Conservation (phyloP, 208 protist genomes). For the Leishmania guyanensis region DNA sequence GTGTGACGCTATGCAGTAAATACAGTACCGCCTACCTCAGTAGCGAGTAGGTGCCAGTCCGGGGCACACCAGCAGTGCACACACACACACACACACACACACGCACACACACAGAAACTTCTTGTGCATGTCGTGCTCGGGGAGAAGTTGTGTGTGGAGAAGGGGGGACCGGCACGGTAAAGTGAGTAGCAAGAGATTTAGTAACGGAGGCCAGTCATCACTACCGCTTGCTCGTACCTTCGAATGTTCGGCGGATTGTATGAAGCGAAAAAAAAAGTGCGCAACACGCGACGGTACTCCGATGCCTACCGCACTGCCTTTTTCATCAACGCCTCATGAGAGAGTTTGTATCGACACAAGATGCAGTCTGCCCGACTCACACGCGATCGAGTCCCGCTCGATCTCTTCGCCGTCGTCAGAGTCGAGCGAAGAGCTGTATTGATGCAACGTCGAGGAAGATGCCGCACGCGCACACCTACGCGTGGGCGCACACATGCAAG, state of each 20-base stretch:
- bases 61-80: neutral
- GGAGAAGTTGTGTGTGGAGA: neutral
- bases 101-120: neutral
- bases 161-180: neutral
- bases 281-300: neutral
- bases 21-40: neutral
- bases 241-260: neutral
- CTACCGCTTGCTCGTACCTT: neutral
- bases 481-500: neutral
- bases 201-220: neutral
- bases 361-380: neutral
- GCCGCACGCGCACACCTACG: neutral
- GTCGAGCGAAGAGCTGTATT: neutral
- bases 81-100: neutral
- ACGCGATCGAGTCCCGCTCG: neutral
- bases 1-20: neutral
- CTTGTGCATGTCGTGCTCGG: neutral
- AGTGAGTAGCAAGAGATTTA: neutral
- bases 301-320: neutral
- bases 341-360: neutral
- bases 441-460: neutral
- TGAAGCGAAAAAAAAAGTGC: neutral
- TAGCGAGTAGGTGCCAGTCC: too few relatives aligned
- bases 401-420: neutral
- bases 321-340: neutral